These are phyloP conservation scores for Papilionanthe hybrid DNA, from an alignment of 116 monocot genomes.

Conservation along the genomic window DNA sequence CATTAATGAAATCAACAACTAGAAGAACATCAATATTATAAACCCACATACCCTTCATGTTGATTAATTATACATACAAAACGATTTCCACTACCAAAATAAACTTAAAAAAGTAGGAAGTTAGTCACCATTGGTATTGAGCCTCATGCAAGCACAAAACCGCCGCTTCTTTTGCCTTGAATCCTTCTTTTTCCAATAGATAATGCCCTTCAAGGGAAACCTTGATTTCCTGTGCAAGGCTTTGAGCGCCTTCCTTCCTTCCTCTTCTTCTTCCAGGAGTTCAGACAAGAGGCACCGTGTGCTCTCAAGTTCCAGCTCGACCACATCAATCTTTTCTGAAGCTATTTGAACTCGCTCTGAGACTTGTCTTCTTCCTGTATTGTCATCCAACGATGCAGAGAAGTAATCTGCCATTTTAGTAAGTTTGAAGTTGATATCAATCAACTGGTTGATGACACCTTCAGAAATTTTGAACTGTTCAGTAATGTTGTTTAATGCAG, in stretches of 20 bases:
- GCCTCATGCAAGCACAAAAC: conserved; percentile 34
- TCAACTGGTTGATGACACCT: conserved; percentile 27
- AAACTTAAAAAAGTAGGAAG: neutral
- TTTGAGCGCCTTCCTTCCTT: conserved; percentile 11
- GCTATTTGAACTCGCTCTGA: conserved; percentile 21
- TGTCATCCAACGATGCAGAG: conserved; percentile 8
- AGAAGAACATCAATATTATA: neutral
- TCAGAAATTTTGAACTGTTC: conserved; percentile 34
- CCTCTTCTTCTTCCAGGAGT: conserved; percentile 19
- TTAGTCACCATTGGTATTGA: conserved; percentile 25
- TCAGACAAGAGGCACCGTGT: conserved; percentile 30
- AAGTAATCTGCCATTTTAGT: conserved; percentile 27
- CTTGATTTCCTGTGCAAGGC: conserved; percentile 17
- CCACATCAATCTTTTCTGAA: conserved; percentile 37
- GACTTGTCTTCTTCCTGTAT: conserved; percentile 19
- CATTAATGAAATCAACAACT: neutral
- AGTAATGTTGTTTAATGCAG: conserved; percentile 19
- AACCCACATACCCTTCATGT: neutral
- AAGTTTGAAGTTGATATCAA: conserved; percentile 35
- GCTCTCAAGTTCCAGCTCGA: conserved; percentile 42
- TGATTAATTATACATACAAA: neutral
- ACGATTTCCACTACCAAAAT: neutral
- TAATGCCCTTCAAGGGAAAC: conserved; percentile 29
- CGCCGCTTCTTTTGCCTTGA: conserved; percentile 17
- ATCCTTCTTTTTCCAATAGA: conserved; percentile 33